phyloP scores from a whole-genome alignment of 768 basidiomycete species.

The Thelephora aurantiotincta region DNA sequence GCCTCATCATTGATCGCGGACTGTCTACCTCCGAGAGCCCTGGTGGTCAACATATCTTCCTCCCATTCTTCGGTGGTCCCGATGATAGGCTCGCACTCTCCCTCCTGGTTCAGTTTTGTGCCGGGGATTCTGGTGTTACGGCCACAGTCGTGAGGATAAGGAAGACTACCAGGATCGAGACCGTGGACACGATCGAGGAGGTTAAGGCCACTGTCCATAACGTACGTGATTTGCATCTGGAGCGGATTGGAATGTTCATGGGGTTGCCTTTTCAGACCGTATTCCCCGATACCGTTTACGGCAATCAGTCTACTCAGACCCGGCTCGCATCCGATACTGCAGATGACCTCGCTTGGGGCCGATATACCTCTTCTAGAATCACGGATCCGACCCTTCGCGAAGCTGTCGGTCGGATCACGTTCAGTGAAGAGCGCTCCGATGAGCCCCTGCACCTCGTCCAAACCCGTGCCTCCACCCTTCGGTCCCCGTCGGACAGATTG shows the following conservation, averaged over 20 bases:
- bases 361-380: constrained; percentile 28
- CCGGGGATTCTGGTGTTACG: constrained; percentile 34
- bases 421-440: constrained; percentile 33
- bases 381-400: constrained; percentile 10
- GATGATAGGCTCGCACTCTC: constrained; percentile 81
- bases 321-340: constrained; percentile 68
- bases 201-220: constrained; percentile 16
- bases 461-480: too few species aligned
- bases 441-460: constrained; percentile 33
- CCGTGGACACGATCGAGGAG: constrained; percentile 16
- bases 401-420: constrained; percentile 53
- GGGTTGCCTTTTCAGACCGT: constrained; percentile 21
- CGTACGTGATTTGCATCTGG: constrained; percentile 11
- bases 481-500: too few species aligned
- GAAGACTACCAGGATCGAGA: constrained; percentile 13
- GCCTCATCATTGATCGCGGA: constrained; percentile 74
- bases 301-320: constrained; percentile 43
- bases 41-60: constrained; percentile 47
- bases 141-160: constrained; percentile 64
- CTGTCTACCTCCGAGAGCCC: constrained; percentile 17
- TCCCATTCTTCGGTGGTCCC: constrained; percentile 90
- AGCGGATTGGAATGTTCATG: constrained; percentile 1
- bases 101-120: constrained; percentile 71
- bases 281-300: constrained; percentile 64
- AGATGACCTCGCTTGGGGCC: constrained; percentile 66